These are phyloP conservation scores for Lepidium sativum DNA, from an alignment of 345 rosid species.

Conservation along the genomic window DNA sequence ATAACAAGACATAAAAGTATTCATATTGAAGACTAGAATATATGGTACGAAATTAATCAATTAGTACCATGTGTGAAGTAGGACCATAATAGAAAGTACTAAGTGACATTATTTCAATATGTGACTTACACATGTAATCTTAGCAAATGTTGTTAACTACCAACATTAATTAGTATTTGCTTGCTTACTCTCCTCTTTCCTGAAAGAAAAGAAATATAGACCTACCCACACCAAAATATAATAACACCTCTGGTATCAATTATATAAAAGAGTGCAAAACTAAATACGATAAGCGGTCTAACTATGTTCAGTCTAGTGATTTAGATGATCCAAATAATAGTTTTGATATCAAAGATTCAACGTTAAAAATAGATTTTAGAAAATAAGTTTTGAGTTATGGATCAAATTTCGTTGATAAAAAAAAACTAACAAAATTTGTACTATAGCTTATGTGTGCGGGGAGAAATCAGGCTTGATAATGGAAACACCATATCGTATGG, in stretches of 20 bases:
- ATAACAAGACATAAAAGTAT: not conserved
- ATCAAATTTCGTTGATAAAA: too few relatives aligned
- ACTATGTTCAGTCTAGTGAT: too few relatives aligned
- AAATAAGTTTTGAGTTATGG: too few relatives aligned
- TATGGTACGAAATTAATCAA: not conserved
- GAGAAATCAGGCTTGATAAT: conserved; percentile 46
- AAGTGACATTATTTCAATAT: too few relatives aligned
- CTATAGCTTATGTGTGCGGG: conserved; percentile 70
- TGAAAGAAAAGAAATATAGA: too few relatives aligned
- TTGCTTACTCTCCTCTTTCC: too few relatives aligned
- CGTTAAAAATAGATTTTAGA: too few relatives aligned
- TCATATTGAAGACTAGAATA: not conserved
- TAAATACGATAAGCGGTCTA: too few relatives aligned
- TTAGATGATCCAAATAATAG: too few relatives aligned
- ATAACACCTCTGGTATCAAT: not conserved
- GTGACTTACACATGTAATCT: not conserved
- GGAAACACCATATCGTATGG: conserved; percentile 40
- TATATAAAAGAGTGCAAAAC: too few relatives aligned
- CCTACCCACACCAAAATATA: not conserved
- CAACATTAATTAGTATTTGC: not conserved
- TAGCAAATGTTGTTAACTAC: not conserved
- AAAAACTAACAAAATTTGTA: not conserved
- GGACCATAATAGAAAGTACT: not conserved
- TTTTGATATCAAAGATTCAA: too few relatives aligned
- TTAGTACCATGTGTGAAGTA: not conserved